Base-by-base conservation (phyloP, 2,329 filamentous ascomycete genomes). In the Fusarium tricinctum region DNA sequence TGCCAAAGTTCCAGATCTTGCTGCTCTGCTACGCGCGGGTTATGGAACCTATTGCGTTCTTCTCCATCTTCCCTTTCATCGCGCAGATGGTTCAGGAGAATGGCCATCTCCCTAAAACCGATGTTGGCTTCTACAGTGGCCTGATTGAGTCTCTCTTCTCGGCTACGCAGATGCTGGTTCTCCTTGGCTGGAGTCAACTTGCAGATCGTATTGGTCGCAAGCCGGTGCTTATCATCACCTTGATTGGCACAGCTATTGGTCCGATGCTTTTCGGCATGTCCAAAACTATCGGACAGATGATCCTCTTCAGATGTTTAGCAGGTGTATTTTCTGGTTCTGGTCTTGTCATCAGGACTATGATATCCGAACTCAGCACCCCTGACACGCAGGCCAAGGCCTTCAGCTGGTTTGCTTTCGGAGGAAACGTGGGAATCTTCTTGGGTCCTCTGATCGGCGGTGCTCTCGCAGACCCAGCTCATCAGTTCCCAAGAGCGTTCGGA, bases 31-130 rank as follows among this genome's bases (percentile, higher is more conserved):
- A 89, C 75, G 89, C 89, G 3, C 88, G 92, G 8, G 75, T 92
- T 26, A 82, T 92, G 44, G 92, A 95, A 74, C 92, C 92, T 1
- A 85, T 94, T 40, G 91, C 91, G n/a, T 95, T 93, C 81, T 95
- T 94, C 81, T 88, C 85, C 75, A 93, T 95, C 76, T 92, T 95
- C 72, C 91, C 92, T 1, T 95, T 92, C 79, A 86, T 96, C 78
- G 92, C 89, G 73, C 83, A 90, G 74, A 95, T 95, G 92, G 88
- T 92, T 38, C 82, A 87, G 77, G 82, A 86, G 58, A 90, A 89
- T 60, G 91, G 91, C 12, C 73, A 82, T 13, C 78, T 95, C 3
- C 77, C 83, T 2, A 81, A 87, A 44, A 80, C 85, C n/a, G 89
- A 93, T 76, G 88, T 93, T 5, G 92, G 92, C 3, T 95, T 94